These are phyloP conservation scores for Microthlaspi erraticum DNA, from an alignment of 345 rosid genomes.

Conservation along the genomic window DNA sequence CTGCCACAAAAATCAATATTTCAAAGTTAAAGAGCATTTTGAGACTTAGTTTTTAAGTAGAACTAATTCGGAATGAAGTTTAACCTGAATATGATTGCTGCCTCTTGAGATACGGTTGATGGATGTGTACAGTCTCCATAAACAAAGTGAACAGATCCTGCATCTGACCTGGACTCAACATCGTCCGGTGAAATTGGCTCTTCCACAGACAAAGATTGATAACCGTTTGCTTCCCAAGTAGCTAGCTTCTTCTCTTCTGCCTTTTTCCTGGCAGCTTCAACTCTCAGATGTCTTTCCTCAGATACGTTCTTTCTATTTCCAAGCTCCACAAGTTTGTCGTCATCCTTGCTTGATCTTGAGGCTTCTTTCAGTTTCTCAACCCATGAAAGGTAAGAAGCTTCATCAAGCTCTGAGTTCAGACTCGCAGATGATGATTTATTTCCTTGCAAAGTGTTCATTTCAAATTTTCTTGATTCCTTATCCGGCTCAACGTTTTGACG, in stretches of 20 bases:
- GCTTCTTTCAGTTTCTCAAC: constrained; percentile 72
- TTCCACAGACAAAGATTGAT: constrained; percentile 66
- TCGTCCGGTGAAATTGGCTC: constrained; percentile 53
- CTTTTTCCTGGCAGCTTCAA: constrained; percentile 69
- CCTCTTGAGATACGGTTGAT: constrained; percentile 61
- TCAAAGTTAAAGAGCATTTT: constrained; percentile 8
- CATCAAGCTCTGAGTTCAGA: constrained; percentile 69
- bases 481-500: constrained; percentile 51
- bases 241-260: constrained; percentile 73
- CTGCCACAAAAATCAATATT: constrained; percentile 48
- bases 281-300: constrained; percentile 54
- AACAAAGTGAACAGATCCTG: constrained; percentile 72
- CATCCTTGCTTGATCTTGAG: constrained; percentile 51
- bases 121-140: constrained; percentile 88
- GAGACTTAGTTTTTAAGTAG: constrained; percentile 1
- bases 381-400: constrained; percentile 87
- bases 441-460: constrained; percentile 49
- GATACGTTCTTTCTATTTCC: constrained; percentile 51
- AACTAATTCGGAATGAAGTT: background rate
- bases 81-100: constrained; percentile 85
- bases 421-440: constrained; percentile 43
- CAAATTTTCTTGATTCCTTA: constrained; percentile 57
- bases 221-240: constrained; percentile 79
- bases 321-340: constrained; percentile 40
- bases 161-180: constrained; percentile 54